phyloP scores from a whole-genome alignment of 139 green algal genomes.

The Auxenochlorella protothecoides region DNA sequence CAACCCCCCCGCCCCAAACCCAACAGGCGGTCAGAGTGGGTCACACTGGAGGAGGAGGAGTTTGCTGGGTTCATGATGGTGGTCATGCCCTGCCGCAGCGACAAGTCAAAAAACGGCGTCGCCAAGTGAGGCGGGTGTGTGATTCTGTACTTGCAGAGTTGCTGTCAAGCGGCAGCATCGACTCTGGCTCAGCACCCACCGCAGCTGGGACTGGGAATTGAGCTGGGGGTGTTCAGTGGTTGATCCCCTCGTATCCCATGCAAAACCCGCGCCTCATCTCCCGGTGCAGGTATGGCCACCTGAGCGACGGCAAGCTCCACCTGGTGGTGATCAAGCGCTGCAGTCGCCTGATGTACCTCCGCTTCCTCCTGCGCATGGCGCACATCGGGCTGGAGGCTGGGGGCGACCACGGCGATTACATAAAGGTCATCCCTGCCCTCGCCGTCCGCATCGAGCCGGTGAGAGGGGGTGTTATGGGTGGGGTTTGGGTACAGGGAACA shows the following conservation, averaged over 20 bases:
- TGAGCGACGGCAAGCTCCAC: conserved; percentile 61
- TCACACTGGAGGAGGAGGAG: conserved; percentile 29
- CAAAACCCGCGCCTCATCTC: too few relatives aligned
- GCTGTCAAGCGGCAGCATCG: too few relatives aligned
- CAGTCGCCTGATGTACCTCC: conserved; percentile 47
- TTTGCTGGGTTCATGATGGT: conserved; percentile 58
- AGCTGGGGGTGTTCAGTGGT: too few relatives aligned
- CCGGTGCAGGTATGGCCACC: conserved; percentile 31
- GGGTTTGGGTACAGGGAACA: not conserved
- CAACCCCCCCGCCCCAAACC: too few relatives aligned
- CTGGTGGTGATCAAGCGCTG: conserved; percentile 57
- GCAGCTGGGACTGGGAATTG: too few relatives aligned
- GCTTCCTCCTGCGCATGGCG: conserved; percentile 38
- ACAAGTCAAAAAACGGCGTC: conserved; percentile 55
- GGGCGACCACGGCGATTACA: conserved; percentile 13
- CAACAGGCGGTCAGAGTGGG: not conserved
- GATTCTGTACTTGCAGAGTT: too few relatives aligned
- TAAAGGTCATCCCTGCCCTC: conserved; percentile 39
- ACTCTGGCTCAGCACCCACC: too few relatives aligned
- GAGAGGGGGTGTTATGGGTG: not conserved
- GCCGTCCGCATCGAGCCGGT: conserved; percentile 19
- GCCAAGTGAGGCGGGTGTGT: conserved; percentile 13
- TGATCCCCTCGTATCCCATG: too few relatives aligned
- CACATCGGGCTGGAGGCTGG: conserved; percentile 5
- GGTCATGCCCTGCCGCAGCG: conserved; percentile 60